Conservation (phyloP, 1,139 yeast genomes). For the Kluyveromyces marxianus region DNA sequence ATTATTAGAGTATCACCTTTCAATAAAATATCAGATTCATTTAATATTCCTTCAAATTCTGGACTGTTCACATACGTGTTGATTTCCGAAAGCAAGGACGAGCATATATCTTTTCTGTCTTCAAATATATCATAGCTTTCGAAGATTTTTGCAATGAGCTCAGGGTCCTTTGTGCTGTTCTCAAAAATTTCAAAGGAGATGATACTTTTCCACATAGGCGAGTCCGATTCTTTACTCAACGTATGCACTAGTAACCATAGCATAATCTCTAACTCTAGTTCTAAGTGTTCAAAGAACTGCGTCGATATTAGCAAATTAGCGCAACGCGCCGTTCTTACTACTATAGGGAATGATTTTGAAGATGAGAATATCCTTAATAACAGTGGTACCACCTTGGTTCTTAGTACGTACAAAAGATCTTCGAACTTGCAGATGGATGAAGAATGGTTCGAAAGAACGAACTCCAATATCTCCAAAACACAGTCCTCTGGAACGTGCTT, state of each 20-base stretch:
- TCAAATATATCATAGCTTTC: conserved; percentile 51
- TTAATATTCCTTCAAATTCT: conserved; percentile 34
- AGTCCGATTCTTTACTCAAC: conserved; percentile 41
- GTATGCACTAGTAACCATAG: conserved; percentile 66
- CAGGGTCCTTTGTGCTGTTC: conserved; percentile 50
- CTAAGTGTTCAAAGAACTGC: conserved; percentile 49
- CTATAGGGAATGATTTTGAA: conserved; percentile 54
- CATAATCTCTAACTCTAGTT: conserved; percentile 74
- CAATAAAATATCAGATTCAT: conserved; percentile 28
- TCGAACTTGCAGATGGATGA: conserved; percentile 47
- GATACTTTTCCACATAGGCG: conserved; percentile 63
- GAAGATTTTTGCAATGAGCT: conserved; percentile 46
- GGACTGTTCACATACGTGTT: conserved; percentile 27
- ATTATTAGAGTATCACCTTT: conserved; percentile 26
- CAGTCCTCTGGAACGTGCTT: conserved; percentile 56
- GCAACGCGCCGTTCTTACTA: conserved; percentile 68
- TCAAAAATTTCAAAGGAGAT: conserved; percentile 66
- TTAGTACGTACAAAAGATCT: conserved; percentile 58
- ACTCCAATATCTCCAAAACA: conserved; percentile 75
- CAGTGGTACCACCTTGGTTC: conserved; percentile 67
- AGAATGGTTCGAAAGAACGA: conserved; percentile 46
- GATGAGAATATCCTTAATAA: conserved; percentile 61
- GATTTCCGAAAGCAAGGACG: conserved; percentile 49
- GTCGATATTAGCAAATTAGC: conserved; percentile 52
- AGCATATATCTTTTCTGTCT: conserved; percentile 54